Conservation (phyloP, 495 filamentous ascomycete genomes). For the Staphylotrichum longicolle region DNA sequence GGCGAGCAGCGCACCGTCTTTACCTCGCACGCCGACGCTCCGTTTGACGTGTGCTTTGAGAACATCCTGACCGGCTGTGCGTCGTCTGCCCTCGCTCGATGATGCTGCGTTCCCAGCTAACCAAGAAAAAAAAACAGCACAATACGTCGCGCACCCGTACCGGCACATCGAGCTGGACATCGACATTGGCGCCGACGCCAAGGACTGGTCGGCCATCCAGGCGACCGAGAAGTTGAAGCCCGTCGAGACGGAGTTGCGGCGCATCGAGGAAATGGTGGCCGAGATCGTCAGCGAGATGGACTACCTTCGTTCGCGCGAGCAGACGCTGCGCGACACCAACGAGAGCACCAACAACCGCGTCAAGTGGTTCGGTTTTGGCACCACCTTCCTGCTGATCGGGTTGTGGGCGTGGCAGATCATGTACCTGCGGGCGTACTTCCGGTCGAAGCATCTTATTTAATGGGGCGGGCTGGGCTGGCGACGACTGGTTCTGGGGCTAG, state of each 20-base stretch:
- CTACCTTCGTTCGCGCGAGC: conserved; percentile 85
- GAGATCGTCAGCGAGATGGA: conserved; percentile 88
- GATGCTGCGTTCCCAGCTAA: conserved; percentile 17
- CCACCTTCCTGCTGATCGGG: conserved; percentile 87
- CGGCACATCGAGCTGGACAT: conserved; percentile 93
- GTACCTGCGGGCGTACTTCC: conserved; percentile 96
- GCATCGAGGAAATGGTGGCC: conserved; percentile 81
- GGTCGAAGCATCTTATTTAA: conserved; percentile 47
- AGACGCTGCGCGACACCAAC: conserved; percentile 96
- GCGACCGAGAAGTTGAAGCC: conserved; percentile 97
- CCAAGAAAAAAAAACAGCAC: conserved; percentile 21
- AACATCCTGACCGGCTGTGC: conserved; percentile 73
- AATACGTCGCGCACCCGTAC: conserved; percentile 55
- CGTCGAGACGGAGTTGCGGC: conserved; percentile 89
- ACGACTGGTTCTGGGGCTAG: background rate
- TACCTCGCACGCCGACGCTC: conserved; percentile 88
- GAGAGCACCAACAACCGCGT: conserved; percentile 99
- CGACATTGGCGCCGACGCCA: conserved; percentile 97
- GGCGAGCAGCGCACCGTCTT: conserved; percentile 93
- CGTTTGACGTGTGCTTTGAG: conserved; percentile 97
- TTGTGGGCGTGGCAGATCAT: conserved; percentile 96
- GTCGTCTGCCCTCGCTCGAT: conserved; percentile 24
- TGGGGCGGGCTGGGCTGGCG: background rate
- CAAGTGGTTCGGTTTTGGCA: conserved; percentile 96
- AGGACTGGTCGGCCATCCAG: conserved; percentile 97